A percentile compares a stretch with the other conserved stretches of the same genome.
These are phyloP conservation scores for Camellia oleifera DNA, from an alignment of 179 eudicot genomes.

Conservation along the genomic window DNA sequence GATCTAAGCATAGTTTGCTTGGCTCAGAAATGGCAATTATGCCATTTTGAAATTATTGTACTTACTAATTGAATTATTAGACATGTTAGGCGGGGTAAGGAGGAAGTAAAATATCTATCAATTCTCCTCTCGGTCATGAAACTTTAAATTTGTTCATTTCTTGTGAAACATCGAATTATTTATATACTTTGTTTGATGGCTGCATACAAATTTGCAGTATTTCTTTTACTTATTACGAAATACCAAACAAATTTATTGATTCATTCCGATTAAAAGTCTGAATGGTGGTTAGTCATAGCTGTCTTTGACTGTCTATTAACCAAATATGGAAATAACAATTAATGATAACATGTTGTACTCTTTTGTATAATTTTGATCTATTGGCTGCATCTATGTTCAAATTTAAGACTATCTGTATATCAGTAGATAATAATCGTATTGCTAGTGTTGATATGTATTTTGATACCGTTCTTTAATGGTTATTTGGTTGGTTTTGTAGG, in stretches of 20 bases:
- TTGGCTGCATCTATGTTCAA: not conserved
- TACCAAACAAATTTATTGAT: not conserved
- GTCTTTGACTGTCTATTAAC: not conserved
- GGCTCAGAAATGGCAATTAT: no score
- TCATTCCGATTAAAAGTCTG: not conserved
- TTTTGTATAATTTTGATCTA: not conserved
- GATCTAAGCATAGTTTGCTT: not conserved
- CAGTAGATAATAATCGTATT: no score
- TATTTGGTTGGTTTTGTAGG: slow-evolving; percentile 50
- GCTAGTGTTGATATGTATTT: no score
- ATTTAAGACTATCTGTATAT: not conserved
- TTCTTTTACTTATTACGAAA: not conserved
- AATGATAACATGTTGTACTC: not conserved
- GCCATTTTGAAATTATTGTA: not conserved
- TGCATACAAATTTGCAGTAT: not conserved
- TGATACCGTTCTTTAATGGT: slow-evolving; percentile 9
- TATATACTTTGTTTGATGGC: not conserved
- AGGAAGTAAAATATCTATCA: not conserved
- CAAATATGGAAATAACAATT: not conserved
- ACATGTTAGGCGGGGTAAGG: not conserved
- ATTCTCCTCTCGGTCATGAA: not conserved
- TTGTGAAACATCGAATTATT: not conserved
- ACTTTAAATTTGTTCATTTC: not conserved
- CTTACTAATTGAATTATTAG: not conserved
- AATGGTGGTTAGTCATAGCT: not conserved